Base-by-base conservation (phyloP, 2,329 filamentous ascomycete species). In the Chaetothyriales sp. region DNA sequence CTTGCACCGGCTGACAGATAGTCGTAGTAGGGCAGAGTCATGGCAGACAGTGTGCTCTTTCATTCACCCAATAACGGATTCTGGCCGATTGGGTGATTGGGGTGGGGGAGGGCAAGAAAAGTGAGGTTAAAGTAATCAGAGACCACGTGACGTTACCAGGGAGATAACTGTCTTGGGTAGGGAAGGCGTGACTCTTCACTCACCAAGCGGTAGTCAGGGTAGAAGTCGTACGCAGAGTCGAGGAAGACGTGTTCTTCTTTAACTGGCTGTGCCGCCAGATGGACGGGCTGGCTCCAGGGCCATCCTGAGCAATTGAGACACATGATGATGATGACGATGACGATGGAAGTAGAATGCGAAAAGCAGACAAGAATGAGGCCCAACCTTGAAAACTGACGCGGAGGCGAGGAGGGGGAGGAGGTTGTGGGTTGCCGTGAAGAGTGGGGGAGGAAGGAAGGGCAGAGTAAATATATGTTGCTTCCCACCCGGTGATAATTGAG, bases 211-310 rank as follows among this genome's bases (percentile, higher is more conserved):
- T 54, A 51, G 43, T 61, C 58, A 46, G 54, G 53, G 44, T 60
- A 60, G 49, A 56, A 61, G 5, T 40, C 51, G 33, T 52, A 47
- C 29, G 58, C 57, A 22, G 57, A 52, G 29, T 60, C 56, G 45
- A 61, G 55, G 51, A 54, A 57, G 48, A 61, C 55, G 52, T 54
- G 54, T 37, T 57, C 55, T 46, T 61, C 54, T 51, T 60, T 55
- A 48, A 56, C 53, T 5, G 59, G 59, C 28, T 56, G 54, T 18
- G 54, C 49, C 9, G 56, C 58, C 7, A 60, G 52, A 28, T 59
- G 54, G 20, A 57, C 48, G 25, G 54, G 49, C n/a, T 56, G 54
- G 49, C 46, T 45, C 55, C 56, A 61, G 28, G 59, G 59, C 59
- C 59, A 61, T 18, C 47, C 33, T 43, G 54, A 55, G 43, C 59